Percentiles rank a stretch among this genome's conserved stretches.
Conservation (phyloP, 768 basidiomycete species). For the Rhizopogon salebrosus region DNA sequence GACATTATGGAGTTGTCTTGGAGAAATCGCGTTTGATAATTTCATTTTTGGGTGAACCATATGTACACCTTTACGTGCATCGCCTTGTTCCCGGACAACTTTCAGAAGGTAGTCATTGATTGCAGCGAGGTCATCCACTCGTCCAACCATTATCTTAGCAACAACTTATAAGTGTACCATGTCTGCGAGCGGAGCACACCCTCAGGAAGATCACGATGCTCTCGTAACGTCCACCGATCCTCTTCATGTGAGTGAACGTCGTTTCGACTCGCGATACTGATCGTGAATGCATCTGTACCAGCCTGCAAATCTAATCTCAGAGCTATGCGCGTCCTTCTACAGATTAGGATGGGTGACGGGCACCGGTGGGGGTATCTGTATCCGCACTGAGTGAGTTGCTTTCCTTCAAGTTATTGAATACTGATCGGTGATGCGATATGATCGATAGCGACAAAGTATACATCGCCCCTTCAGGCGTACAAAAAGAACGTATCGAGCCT, state of each 20-base stretch:
- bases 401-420: neutral
- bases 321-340: slow-evolving; percentile 82
- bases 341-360: slow-evolving; percentile 89
- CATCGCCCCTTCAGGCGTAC: slow-evolving; percentile 86
- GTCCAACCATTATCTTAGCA: too few relatives aligned
- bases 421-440: neutral
- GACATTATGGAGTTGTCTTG: too few relatives aligned
- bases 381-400: slow-evolving; percentile 55
- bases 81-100: too few relatives aligned
- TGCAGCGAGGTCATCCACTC: too few relatives aligned
- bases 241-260: slow-evolving; percentile 44
- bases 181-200: neutral
- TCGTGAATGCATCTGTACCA: slow-evolving; percentile 24
- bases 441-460: slow-evolving; percentile 63
- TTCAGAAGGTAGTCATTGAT: too few relatives aligned
- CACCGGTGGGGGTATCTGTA: slow-evolving; percentile 79
- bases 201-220: slow-evolving; percentile 36
- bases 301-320: slow-evolving; percentile 90
- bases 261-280: neutral
- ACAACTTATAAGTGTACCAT: neutral
- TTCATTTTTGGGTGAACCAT: too few relatives aligned
- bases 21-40: too few relatives aligned
- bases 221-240: slow-evolving; percentile 60
- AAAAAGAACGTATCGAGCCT: slow-evolving; percentile 83
- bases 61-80: too few relatives aligned